phyloP scores from a whole-genome alignment of 257 asterid genomes.

The Ballota nigra region DNA sequence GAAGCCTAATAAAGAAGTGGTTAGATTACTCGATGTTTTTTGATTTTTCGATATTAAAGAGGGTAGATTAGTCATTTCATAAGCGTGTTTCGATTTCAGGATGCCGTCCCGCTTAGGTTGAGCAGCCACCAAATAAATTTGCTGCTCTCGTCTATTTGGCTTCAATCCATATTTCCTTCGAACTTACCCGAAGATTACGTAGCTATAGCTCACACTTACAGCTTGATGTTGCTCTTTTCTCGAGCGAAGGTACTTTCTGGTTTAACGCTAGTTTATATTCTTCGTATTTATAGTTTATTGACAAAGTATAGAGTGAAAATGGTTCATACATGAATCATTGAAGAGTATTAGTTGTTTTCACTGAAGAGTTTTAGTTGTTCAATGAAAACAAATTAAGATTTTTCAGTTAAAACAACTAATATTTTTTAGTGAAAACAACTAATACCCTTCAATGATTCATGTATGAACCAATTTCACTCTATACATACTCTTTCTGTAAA shows the following conservation, averaged over 20 bases:
- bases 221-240: constrained; percentile 83
- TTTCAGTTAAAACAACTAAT: no score
- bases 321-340: no score
- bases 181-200: constrained; percentile 88
- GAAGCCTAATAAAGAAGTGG: constrained; percentile 47
- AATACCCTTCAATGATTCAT: no score
- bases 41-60: neutral
- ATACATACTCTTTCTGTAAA: neutral
- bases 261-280: neutral
- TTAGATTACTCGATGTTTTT: constrained; percentile 22
- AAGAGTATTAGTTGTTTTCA: no score
- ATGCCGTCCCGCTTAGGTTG: constrained; percentile 79
- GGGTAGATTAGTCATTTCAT: neutral
- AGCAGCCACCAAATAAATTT: constrained; percentile 90
- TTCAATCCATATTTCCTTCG: constrained; percentile 65
- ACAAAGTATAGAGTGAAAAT: no score
- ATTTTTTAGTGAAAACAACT: no score
- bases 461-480: no score
- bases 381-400: no score
- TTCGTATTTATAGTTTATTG: neutral
- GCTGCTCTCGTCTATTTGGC: constrained; percentile 86
- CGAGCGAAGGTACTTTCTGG: constrained; percentile 73
- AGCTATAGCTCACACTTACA: constrained; percentile 95
- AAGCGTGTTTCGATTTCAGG: constrained; percentile 41
- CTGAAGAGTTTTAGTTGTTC: no score